Evolutionary conservation across 1,139 yeast species (phyloP).

Genomic region (Saccharomyces hybrid): DNA sequence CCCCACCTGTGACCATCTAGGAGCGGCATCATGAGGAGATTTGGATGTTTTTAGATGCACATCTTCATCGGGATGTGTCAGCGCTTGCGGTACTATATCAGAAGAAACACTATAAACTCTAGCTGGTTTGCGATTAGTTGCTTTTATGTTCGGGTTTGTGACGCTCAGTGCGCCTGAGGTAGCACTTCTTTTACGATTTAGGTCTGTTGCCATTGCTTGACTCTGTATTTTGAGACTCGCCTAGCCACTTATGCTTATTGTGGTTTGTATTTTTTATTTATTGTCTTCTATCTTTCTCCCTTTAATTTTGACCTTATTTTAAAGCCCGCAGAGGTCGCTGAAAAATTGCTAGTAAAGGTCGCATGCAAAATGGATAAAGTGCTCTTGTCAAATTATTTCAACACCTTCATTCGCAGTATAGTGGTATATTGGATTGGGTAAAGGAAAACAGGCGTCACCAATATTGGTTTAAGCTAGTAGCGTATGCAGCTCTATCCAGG

Average conservation of each 20-base stretch:
- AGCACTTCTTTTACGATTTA: background rate
- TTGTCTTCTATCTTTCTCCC: background rate
- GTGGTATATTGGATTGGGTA: background rate
- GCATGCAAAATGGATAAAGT: background rate
- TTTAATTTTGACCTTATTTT: background rate
- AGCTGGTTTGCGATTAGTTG: background rate
- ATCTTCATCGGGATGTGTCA: constrained; percentile 9
- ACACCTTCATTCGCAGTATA: background rate
- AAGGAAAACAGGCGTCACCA: background rate
- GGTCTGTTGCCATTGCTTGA: background rate
- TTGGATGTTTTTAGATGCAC: constrained; percentile 10
- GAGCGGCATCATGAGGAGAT: constrained; percentile 9
- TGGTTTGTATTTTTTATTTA: background rate
- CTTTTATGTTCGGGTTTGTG: background rate
- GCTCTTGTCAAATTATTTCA: background rate
- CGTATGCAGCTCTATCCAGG: background rate
- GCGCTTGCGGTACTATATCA: constrained; percentile 19
- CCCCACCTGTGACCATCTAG: constrained; percentile 30
- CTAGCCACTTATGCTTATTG: background rate
- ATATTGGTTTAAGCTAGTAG: background rate
- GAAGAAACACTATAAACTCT: constrained; percentile 18
- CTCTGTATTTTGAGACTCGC: background rate
- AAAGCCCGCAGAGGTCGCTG: background rate
- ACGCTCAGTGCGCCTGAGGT: background rate
- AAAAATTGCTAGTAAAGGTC: background rate